Evolutionary conservation across 1,139 yeast genomes (phyloP).

Genomic region (Candida pseudoviswanathii): DNA sequence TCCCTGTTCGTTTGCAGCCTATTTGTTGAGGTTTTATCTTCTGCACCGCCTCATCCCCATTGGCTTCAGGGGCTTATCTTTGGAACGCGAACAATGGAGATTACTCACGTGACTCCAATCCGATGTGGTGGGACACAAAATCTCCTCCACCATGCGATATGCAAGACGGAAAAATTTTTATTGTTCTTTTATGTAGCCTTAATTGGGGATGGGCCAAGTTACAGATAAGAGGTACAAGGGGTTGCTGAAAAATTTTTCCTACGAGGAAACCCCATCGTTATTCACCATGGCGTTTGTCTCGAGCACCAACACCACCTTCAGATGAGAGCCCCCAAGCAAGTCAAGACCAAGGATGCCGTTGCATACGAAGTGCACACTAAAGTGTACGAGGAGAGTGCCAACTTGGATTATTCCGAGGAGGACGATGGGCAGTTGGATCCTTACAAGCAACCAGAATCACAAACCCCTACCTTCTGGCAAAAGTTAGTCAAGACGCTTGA

Average conservation of each 20-base stretch:
- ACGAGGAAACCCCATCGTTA: background rate
- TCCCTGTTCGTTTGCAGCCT: too few species aligned
- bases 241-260: background rate
- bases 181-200: too few species aligned
- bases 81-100: too few species aligned
- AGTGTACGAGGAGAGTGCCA: background rate
- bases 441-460: background rate
- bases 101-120: too few species aligned
- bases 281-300: background rate
- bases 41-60: too few species aligned
- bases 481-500: slow-evolving; percentile 12
- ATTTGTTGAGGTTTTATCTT: too few species aligned
- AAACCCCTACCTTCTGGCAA: slow-evolving; percentile 9
- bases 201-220: too few species aligned
- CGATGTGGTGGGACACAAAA: too few species aligned
- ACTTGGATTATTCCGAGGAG: background rate
- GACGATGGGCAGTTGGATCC: background rate
- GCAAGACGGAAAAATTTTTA: too few species aligned
- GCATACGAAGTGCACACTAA: background rate
- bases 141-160: too few species aligned
- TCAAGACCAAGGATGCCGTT: background rate
- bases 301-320: background rate
- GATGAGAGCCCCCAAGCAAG: background rate
- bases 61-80: too few species aligned
- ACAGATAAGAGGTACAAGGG: background rate